A percentile compares a stretch with the other conserved stretches of the same genome.
Evolutionary conservation across 2,329 filamentous ascomycete species (phyloP).

Genomic region (Botrytis galanthina): DNA sequence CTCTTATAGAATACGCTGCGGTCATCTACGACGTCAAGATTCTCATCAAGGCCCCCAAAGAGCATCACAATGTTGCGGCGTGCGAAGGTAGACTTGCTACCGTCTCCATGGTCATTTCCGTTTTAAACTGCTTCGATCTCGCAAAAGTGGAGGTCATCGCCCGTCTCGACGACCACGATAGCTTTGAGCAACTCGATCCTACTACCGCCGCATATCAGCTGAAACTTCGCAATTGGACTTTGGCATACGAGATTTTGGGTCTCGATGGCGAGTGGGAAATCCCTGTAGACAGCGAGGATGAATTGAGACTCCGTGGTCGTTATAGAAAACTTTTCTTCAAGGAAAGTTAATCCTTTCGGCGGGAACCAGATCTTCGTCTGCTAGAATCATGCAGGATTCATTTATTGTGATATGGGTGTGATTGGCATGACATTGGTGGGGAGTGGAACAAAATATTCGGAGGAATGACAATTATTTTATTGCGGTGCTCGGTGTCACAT

Average conservation of each 20-base stretch:
- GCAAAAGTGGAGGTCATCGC: neutral
- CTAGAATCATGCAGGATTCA: neutral
- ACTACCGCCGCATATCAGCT: neutral
- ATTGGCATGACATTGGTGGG: neutral
- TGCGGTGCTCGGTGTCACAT: neutral
- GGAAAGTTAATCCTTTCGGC: neutral
- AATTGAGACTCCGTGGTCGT: neutral
- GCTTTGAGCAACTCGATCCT: neutral
- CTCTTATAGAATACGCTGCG: neutral
- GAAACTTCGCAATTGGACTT: neutral
- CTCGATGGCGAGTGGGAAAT: neutral
- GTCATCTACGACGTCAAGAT: neutral
- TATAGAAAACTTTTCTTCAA: neutral
- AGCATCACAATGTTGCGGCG: neutral
- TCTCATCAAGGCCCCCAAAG: neutral
- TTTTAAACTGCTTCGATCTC: neutral
- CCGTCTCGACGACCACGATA: neutral
- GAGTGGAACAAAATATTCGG: no score
- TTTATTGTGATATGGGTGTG: neutral
- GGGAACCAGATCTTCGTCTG: neutral
- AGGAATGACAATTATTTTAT: neutral
- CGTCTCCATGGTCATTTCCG: fast-evolving
- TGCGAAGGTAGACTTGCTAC: neutral
- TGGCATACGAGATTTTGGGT: neutral
- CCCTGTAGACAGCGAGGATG: neutral